Percentiles rank a stretch among this genome's conserved stretches.
Conservation (phyloP, 441 rosid genomes). For the Metrosideros polymorpha region DNA sequence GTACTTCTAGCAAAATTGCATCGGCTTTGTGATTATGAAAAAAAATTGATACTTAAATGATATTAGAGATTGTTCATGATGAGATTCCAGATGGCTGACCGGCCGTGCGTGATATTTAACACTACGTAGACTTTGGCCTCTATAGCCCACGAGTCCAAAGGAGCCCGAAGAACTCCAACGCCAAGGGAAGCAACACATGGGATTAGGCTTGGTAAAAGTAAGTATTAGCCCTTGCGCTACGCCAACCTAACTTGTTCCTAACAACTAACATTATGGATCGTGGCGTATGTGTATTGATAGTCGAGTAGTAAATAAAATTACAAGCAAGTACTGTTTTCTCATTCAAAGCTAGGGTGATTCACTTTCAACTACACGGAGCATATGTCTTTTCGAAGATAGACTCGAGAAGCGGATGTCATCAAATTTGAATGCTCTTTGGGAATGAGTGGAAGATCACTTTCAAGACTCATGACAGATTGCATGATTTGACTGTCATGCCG, state of each 20-base stretch:
- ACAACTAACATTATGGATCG: neutral
- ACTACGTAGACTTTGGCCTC: too few species aligned
- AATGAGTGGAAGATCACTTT: too few species aligned
- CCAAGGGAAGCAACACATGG: neutral
- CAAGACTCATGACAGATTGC: too few species aligned
- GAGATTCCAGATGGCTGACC: neutral
- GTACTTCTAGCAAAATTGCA: neutral
- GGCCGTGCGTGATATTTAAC: neutral
- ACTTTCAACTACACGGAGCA: too few species aligned
- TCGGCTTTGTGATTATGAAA: neutral
- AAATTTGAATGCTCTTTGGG: too few species aligned
- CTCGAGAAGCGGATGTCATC: too few species aligned
- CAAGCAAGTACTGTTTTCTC: neutral
- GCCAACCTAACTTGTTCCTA: neutral
- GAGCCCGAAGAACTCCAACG: neutral
- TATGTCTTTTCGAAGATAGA: too few species aligned
- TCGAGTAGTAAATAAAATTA: neutral
- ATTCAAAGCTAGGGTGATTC: neutral
- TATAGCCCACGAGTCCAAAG: neutral
- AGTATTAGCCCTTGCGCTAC: neutral
- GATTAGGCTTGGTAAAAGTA: neutral
- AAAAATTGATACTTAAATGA: neutral
- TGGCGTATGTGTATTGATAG: neutral
- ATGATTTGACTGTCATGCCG: too few species aligned
- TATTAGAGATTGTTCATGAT: neutral